Evolutionary conservation across 192 early-diverging fungal genomes (phyloP).

Genomic region (Rhizoclosmatium globosum): DNA sequence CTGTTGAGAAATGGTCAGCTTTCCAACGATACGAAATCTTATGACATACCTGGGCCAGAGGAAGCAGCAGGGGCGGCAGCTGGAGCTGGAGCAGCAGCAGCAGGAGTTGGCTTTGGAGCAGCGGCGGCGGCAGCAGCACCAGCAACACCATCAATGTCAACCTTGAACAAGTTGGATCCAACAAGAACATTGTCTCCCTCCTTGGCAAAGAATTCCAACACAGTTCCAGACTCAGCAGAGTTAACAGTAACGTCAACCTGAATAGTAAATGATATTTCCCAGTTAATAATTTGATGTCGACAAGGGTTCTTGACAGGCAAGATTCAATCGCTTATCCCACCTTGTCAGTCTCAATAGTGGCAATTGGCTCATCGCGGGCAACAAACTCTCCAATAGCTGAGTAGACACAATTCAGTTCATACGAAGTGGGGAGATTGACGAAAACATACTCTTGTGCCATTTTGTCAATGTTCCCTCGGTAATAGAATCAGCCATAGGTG

Average conservation of each 20-base stretch:
- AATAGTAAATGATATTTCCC: constrained; percentile 4
- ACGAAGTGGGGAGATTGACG: not conserved
- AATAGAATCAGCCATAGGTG: constrained; percentile 98
- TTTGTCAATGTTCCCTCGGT: constrained; percentile 96
- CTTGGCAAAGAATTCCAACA: constrained; percentile 81
- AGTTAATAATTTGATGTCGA: not conserved
- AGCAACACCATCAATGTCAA: constrained; percentile 78
- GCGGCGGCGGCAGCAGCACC: constrained; percentile 48
- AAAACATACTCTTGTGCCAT: constrained; percentile 89
- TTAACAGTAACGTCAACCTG: constrained; percentile 98
- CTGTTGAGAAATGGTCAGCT: constrained; percentile 17
- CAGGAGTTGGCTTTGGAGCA: constrained; percentile 32
- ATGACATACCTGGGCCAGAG: constrained; percentile 1
- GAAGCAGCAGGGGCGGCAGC: constrained; percentile 42
- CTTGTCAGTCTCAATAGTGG: constrained; percentile 99
- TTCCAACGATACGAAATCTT: not conserved
- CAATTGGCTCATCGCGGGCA: constrained; percentile 92
- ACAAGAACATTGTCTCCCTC: constrained; percentile 93
- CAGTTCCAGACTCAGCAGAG: constrained; percentile 89
- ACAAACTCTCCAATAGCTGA: constrained; percentile 96
- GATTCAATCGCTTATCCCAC: constrained; percentile 45
- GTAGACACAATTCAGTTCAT: not conserved
- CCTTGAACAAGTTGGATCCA: constrained; percentile 91
- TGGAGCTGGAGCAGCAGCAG: constrained; percentile 37
- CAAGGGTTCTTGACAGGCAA: not conserved